Evolutionary conservation across 1,139 yeast genomes (phyloP).

Genomic region (Candida albicans): DNA sequence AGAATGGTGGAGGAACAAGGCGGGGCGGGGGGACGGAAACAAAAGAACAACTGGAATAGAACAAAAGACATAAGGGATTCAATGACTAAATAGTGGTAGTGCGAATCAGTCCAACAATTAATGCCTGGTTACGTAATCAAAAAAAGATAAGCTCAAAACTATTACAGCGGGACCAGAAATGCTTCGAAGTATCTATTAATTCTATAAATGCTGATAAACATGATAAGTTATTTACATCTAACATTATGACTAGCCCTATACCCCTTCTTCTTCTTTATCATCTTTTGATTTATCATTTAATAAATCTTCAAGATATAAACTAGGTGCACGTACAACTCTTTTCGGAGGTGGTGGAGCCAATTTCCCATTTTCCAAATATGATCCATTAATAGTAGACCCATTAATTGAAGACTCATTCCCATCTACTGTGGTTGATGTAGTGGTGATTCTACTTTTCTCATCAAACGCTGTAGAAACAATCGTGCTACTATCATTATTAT

Average conservation of each 20-base stretch:
- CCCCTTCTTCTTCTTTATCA: background rate
- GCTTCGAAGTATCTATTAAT: too few relatives aligned
- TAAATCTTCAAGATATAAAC: slow-evolving; percentile 32
- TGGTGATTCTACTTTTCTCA: background rate
- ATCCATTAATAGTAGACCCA: slow-evolving; percentile 1
- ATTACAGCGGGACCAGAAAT: too few relatives aligned
- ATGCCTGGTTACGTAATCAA: too few relatives aligned
- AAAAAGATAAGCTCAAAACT: too few relatives aligned
- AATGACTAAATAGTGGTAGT: too few relatives aligned
- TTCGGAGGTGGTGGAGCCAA: slow-evolving; percentile 7
- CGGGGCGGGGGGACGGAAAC: slow-evolving; percentile 1
- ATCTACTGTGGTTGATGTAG: background rate
- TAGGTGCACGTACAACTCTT: slow-evolving; percentile 21
- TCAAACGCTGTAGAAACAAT: background rate
- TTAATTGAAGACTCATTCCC: background rate
- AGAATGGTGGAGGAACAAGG: background rate
- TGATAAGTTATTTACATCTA: too few relatives aligned
- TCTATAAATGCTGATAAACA: too few relatives aligned
- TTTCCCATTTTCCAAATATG: background rate
- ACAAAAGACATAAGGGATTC: background rate
- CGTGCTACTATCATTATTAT: slow-evolving; percentile 1
- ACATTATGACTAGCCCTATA: background rate
- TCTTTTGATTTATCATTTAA: slow-evolving; percentile 11
- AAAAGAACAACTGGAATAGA: too few relatives aligned
- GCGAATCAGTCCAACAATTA: background rate